phyloP scores from a whole-genome alignment of 805 yeast genomes.

The Saturnispora diversa region DNA sequence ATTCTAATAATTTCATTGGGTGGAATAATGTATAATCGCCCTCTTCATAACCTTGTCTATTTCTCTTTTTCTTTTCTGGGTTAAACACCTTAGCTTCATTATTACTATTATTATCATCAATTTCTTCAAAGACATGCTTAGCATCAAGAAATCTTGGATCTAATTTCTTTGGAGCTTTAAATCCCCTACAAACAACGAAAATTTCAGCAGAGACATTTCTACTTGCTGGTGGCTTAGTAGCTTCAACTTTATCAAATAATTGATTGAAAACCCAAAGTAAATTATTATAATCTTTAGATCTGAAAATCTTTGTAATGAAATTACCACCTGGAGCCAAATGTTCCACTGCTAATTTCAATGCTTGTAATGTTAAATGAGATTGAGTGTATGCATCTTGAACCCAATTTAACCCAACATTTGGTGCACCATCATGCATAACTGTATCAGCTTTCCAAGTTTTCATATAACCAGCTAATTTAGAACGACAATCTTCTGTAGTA shows the following conservation, averaged over 20 bases:
- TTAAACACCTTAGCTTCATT: constrained; percentile 89
- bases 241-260: constrained; percentile 91
- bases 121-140: constrained; percentile 87
- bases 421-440: constrained; percentile 99
- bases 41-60: constrained; percentile 95
- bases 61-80: constrained; percentile 85
- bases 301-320: constrained; percentile 91
- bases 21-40: constrained; percentile 75
- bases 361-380: constrained; percentile 90
- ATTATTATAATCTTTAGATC: constrained; percentile 98
- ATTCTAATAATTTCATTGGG: constrained; percentile 67
- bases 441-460: constrained; percentile 99
- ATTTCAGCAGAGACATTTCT: constrained; percentile 99
- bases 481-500: constrained; percentile 96
- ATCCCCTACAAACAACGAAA: constrained; percentile 92
- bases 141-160: constrained; percentile 93
- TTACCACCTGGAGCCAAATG: constrained; percentile 88
- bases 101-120: constrained; percentile 64
- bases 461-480: constrained; percentile 88
- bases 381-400: constrained; percentile 98
- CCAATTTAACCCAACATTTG: constrained; percentile 99
- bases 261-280: constrained; percentile 97
- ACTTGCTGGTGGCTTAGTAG: constrained; percentile 97
- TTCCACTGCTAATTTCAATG: constrained; percentile 89
- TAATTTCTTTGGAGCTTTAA: constrained; percentile 90